Percentiles rank a stretch among this genome's conserved stretches.
Conservation (phyloP, 2,329 filamentous ascomycete genomes). For the Verticillium zaregamsianum region DNA sequence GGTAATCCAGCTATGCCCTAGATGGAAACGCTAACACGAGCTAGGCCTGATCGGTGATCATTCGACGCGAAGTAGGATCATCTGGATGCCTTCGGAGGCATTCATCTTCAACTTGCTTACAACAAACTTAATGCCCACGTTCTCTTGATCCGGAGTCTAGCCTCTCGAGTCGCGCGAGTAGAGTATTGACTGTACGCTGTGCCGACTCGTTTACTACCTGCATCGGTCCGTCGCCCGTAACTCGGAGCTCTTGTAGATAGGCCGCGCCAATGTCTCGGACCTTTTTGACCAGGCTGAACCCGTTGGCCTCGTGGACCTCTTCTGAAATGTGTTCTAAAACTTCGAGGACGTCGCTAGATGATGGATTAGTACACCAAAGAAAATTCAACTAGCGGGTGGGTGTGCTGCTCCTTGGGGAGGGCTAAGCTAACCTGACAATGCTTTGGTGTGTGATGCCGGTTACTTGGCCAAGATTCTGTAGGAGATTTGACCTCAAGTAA, state of each 20-base stretch:
- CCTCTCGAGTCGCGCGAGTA: not conserved
- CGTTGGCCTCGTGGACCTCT: slow-evolving; percentile 27
- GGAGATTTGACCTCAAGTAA: slow-evolving; percentile 29
- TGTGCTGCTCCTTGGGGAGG: not conserved
- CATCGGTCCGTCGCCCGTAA: not conserved
- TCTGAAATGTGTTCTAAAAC: slow-evolving; percentile 27
- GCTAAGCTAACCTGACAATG: slow-evolving; percentile 18
- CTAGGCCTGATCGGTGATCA: no score
- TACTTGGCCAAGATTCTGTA: slow-evolving; percentile 24
- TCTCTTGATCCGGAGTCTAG: not conserved
- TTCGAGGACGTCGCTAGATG: slow-evolving; percentile 25
- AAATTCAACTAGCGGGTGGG: not conserved
- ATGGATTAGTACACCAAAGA: not conserved
- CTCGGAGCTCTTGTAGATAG: slow-evolving; percentile 20
- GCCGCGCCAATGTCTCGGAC: slow-evolving; percentile 30
- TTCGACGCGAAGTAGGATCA: no score
- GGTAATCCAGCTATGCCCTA: no score
- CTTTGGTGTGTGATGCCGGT: slow-evolving; percentile 19
- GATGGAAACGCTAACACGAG: no score
- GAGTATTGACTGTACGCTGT: not conserved
- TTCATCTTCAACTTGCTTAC: no score
- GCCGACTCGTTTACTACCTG: not conserved
- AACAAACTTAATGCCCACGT: not conserved
- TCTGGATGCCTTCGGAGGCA: no score
- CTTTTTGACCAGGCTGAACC: slow-evolving; percentile 26